Conservation (phyloP, 352 stramenopile species). For the Globisporangium spiculum region DNA sequence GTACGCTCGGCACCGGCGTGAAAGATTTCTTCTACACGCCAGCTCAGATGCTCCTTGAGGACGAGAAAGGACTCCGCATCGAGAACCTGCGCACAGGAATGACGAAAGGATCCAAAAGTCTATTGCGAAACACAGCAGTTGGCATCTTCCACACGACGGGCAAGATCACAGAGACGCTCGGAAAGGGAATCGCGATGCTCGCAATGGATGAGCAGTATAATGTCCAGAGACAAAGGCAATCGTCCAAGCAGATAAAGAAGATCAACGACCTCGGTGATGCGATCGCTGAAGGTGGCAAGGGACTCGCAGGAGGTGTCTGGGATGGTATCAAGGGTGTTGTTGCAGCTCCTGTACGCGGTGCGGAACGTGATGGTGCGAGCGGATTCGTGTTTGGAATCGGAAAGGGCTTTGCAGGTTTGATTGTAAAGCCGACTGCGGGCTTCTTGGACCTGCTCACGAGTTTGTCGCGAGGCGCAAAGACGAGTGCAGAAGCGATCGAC, state of each 20-base stretch:
- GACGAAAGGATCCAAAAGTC: constrained; percentile 86
- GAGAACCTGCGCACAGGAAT: constrained; percentile 86
- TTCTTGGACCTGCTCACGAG: constrained; percentile 84
- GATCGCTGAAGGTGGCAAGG: constrained; percentile 80
- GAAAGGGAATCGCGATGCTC: constrained; percentile 80
- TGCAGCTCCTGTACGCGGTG: constrained; percentile 69
- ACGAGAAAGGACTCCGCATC: constrained; percentile 83
- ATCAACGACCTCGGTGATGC: constrained; percentile 78
- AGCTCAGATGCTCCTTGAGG: constrained; percentile 89
- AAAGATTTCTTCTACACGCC: constrained; percentile 96
- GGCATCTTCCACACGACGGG: constrained; percentile 89
- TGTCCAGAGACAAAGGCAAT: constrained; percentile 71
- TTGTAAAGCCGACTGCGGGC: constrained; percentile 80
- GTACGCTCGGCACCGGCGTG: constrained; percentile 85
- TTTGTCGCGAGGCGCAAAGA: constrained; percentile 77
- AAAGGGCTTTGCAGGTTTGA: constrained; percentile 77
- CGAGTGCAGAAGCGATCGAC: constrained; percentile 76
- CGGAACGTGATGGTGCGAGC: constrained; percentile 68
- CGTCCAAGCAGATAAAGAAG: constrained; percentile 68
- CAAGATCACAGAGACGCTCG: constrained; percentile 88
- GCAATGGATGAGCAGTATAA: constrained; percentile 90
- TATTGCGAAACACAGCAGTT: constrained; percentile 83
- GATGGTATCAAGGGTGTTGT: constrained; percentile 83
- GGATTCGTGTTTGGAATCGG: constrained; percentile 85
- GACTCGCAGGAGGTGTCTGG: constrained; percentile 75